Percentiles rank a stretch among this genome's conserved stretches.
phyloP scores from a whole-genome alignment of 2,329 filamentous ascomycete genomes.

The Alternaria metachromatica region DNA sequence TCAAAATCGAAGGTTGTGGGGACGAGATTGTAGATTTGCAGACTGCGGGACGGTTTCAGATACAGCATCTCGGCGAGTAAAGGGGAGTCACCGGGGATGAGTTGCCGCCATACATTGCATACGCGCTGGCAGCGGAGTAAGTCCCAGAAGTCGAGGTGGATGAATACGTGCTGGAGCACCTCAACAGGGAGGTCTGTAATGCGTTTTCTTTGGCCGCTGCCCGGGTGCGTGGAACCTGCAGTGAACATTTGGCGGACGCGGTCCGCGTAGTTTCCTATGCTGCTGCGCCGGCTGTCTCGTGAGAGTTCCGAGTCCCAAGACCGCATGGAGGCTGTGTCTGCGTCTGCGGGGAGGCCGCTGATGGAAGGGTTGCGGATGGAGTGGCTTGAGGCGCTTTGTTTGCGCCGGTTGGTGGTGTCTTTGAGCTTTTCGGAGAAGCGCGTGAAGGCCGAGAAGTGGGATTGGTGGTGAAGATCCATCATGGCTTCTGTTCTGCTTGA shows the following conservation, averaged over 20 bases:
- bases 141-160: conserved; percentile 18
- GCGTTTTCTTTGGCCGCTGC: not conserved
- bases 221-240: not conserved
- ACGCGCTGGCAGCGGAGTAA: conserved; percentile 18
- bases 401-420: conserved; percentile 20
- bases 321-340: not conserved
- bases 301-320: conserved; percentile 2
- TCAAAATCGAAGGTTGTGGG: conserved; percentile 18
- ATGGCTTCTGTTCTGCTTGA: not conserved
- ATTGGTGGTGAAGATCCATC: conserved; percentile 16
- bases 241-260: conserved; percentile 21
- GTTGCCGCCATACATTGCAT: conserved; percentile 12
- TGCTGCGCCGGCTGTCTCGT: conserved; percentile 16
- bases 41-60: conserved; percentile 14
- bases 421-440: conserved; percentile 24
- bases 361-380: conserved; percentile 6
- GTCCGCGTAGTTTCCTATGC: conserved; percentile 24
- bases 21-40: conserved; percentile 21
- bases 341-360: conserved; percentile 2
- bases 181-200: conserved; percentile 20
- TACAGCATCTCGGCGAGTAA: conserved; percentile 12
- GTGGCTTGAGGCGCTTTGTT: conserved; percentile 1
- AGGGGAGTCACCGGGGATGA: conserved; percentile 21
- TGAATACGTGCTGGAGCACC: conserved; percentile 17
- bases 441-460: conserved; percentile 19